phyloP scores from a whole-genome alignment of 257 asterid species.

The Solanum arcanum region DNA sequence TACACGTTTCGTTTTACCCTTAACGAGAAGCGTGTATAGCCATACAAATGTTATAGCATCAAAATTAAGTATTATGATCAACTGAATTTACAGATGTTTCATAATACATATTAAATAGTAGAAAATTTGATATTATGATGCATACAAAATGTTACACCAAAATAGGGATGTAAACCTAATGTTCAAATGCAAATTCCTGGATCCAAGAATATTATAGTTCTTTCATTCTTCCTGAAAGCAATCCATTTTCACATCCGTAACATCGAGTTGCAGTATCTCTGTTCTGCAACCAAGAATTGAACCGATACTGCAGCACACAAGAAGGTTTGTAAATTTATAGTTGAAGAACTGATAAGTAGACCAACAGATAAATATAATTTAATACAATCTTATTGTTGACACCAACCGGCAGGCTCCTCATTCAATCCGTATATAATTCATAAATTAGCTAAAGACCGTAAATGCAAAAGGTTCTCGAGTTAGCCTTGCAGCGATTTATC shows the following conservation, averaged over 20 bases:
- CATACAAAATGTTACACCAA: neutral
- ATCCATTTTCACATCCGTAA: constrained; percentile 97
- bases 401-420: neutral
- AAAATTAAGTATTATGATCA: neutral
- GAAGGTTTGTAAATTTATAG: neutral
- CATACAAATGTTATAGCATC: neutral
- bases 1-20: neutral
- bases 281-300: constrained; percentile 91
- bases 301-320: constrained; percentile 55
- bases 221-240: constrained; percentile 35
- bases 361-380: neutral
- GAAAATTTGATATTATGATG: neutral
- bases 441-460: neutral
- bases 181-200: neutral
- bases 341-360: neutral
- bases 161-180: neutral
- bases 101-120: neutral
- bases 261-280: constrained; percentile 92
- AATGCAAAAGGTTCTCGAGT: neutral
- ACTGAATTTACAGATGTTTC: neutral
- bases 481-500: neutral
- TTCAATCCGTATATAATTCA: neutral
- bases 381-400: neutral
- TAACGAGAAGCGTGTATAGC: neutral
- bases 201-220: neutral